Percentiles rank a stretch among this genome's conserved stretches.
phyloP scores from a whole-genome alignment of 2,329 filamentous ascomycete genomes.

The Shiraia bambusicola region DNA sequence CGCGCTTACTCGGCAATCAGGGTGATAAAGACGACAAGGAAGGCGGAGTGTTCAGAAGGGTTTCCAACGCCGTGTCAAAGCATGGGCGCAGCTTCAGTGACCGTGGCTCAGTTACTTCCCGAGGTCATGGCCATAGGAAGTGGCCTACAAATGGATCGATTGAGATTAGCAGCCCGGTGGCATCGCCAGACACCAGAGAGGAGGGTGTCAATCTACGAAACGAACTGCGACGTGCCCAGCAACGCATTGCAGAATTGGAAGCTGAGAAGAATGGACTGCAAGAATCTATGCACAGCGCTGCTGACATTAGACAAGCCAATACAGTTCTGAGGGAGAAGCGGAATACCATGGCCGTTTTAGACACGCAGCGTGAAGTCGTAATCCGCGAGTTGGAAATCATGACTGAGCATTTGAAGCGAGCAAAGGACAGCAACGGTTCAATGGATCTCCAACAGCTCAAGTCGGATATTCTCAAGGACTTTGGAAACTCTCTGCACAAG shows the following conservation, averaged over 20 bases:
- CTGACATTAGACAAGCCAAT: constrained; percentile 73
- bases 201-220: constrained; percentile 57
- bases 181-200: constrained; percentile 55
- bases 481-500: constrained; percentile 62
- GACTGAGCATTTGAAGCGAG: constrained; percentile 81
- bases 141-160: constrained; percentile 48
- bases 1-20: constrained; percentile 76
- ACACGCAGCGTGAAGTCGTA: constrained; percentile 93
- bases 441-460: constrained; percentile 74
- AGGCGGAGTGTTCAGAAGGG: constrained; percentile 69
- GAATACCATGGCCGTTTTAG: constrained; percentile 90
- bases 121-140: constrained; percentile 37
- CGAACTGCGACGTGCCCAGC: constrained; percentile 78
- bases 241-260: constrained; percentile 83
- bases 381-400: constrained; percentile 88
- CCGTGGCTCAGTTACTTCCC: constrained; percentile 43
- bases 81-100: constrained; percentile 89
- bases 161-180: constrained; percentile 69
- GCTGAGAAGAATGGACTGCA: constrained; percentile 65
- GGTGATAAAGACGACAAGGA: constrained; percentile 55
- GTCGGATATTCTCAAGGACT: constrained; percentile 62
- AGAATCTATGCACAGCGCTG: constrained; percentile 58
- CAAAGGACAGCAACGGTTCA: constrained; percentile 76
- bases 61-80: constrained; percentile 84
- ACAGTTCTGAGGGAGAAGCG: constrained; percentile 88